A percentile compares a stretch with the other conserved stretches of the same genome.
phyloP scores from a whole-genome alignment of 2,329 filamentous ascomycete species.

The Aspergillus eucalypticola region DNA sequence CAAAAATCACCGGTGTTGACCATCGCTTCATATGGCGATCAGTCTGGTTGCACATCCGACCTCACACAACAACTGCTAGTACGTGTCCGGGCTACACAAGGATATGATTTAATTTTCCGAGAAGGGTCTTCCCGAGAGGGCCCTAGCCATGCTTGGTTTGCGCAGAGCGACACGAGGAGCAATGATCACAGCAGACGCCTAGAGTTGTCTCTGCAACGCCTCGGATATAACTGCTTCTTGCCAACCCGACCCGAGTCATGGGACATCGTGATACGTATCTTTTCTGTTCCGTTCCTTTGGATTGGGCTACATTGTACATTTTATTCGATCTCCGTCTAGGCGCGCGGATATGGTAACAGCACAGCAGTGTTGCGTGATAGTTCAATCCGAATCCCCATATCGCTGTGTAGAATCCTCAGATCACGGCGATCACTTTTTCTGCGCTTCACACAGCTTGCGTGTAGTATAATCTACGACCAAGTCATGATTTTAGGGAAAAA shows the following conservation, averaged over 20 bases:
- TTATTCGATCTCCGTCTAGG: neutral
- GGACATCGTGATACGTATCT: neutral
- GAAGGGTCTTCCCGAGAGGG: slow-evolving; percentile 15
- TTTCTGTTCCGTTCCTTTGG: neutral
- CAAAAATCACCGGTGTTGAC: slow-evolving; percentile 17
- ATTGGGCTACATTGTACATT: neutral
- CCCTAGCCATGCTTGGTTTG: slow-evolving; percentile 1
- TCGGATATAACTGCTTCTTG: neutral
- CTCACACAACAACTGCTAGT: slow-evolving; percentile 12
- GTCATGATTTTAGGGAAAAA: neutral
- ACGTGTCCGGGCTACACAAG: slow-evolving; percentile 18
- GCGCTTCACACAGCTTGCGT: neutral
- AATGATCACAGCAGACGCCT: neutral
- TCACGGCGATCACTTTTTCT: neutral
- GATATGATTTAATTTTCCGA: slow-evolving; percentile 21
- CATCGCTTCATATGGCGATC: slow-evolving; percentile 5
- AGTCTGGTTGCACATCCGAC: slow-evolving; percentile 17
- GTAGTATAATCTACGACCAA: neutral
- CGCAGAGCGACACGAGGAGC: slow-evolving; percentile 2
- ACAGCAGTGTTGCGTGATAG: neutral
- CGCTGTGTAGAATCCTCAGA: neutral
- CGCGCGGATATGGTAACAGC: neutral
- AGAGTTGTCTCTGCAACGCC: neutral
- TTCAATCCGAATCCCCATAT: neutral
- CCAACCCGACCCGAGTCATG: slow-evolving; percentile 1